These are phyloP conservation scores for Microsporum audouinii DNA, from an alignment of 2,329 filamentous ascomycete species.

Conservation along the genomic window DNA sequence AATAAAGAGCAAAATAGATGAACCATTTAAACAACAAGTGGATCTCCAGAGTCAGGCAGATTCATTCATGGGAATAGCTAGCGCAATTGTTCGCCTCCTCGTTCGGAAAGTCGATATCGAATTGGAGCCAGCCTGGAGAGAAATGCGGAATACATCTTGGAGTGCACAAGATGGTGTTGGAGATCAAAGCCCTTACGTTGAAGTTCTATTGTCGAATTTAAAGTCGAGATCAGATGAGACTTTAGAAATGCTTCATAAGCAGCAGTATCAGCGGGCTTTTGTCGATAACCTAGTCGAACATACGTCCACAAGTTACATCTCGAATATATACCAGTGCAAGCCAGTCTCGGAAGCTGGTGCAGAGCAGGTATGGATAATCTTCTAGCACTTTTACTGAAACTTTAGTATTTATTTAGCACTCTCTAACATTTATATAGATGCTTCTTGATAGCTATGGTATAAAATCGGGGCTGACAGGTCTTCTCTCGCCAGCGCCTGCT, in stretches of 20 bases:
- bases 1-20: conserved; percentile 80
- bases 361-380: conserved; percentile 54
- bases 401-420: not conserved
- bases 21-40: conserved; percentile 60
- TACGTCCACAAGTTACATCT: conserved; percentile 65
- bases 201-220: conserved; percentile 63
- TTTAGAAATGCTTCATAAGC: conserved; percentile 67
- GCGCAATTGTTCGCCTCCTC: conserved; percentile 69
- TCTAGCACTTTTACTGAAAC: not conserved
- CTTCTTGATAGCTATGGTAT: conserved; percentile 77
- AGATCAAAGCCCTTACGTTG: conserved; percentile 86
- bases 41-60: conserved; percentile 90
- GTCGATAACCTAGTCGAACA: conserved; percentile 92
- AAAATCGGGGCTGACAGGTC: conserved; percentile 39
- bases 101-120: conserved; percentile 73
- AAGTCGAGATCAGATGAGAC: conserved; percentile 64
- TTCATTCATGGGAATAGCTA: conserved; percentile 88
- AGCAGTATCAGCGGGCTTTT: conserved; percentile 87
- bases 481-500: conserved; percentile 47
- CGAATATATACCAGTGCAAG: conserved; percentile 74
- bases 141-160: conserved; percentile 97
- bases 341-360: conserved; percentile 90
- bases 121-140: conserved; percentile 80
- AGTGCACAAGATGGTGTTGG: conserved; percentile 83
- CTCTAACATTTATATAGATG: conserved; percentile 49